Evolutionary conservation across 108 stramenopile species (phyloP).

Genomic region (Fragilariopsis cylindrus): DNA sequence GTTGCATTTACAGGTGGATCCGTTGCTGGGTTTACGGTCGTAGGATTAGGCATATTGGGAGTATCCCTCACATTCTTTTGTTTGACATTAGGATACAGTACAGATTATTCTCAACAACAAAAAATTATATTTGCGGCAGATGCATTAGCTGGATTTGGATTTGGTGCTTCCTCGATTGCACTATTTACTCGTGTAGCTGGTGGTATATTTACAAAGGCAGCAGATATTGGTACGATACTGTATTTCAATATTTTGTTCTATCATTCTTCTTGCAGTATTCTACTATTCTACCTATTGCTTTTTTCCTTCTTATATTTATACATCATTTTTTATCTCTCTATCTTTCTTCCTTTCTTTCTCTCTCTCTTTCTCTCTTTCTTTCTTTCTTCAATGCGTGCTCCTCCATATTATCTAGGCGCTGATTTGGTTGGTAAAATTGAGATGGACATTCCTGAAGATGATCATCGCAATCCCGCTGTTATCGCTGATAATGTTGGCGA

Average conservation of each 20-base stretch:
- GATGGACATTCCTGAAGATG: conserved; percentile 95
- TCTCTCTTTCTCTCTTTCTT: neutral
- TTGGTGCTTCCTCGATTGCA: conserved; percentile 95
- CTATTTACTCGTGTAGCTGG: conserved; percentile 97
- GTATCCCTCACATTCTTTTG: conserved; percentile 58
- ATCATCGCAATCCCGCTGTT: conserved; percentile 96
- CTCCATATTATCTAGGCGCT: conserved; percentile 40
- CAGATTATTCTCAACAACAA: conserved; percentile 8
- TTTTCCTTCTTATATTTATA: conserved; percentile 2
- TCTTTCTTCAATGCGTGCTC: neutral
- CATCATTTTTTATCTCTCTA: neutral
- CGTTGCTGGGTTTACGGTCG: conserved; percentile 66
- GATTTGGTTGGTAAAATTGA: conserved; percentile 97
- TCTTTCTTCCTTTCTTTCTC: neutral
- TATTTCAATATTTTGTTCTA: neutral
- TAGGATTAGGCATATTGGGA: conserved; percentile 54
- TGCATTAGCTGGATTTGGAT: conserved; percentile 88
- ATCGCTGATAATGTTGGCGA: conserved; percentile 99
- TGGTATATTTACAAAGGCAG: conserved; percentile 98
- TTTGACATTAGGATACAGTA: conserved; percentile 54
- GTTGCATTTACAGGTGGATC: conserved; percentile 86
- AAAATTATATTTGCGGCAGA: conserved; percentile 39
- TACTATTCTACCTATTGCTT: neutral
- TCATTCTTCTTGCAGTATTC: neutral
- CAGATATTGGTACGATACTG: conserved; percentile 81